Evolutionary conservation across 495 filamentous ascomycete species (phyloP), one percentile per base, ranked within the genome.

Genomic region (Neurospora sp.): DNA sequence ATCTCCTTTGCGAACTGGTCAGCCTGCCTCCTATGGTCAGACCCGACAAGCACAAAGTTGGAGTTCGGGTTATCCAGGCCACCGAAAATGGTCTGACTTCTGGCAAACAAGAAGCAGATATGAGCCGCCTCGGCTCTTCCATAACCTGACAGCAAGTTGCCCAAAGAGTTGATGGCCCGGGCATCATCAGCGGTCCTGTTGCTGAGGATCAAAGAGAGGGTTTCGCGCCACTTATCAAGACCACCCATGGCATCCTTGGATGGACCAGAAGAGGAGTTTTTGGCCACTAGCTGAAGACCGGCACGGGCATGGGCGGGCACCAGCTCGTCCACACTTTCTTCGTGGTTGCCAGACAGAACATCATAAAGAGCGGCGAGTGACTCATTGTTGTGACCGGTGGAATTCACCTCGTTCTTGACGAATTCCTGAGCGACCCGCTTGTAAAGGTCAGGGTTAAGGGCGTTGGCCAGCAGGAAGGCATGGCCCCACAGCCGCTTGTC

Each of bases 401-500:
- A 91, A 77, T 94, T 94, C 37, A 99, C 92, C 77, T 99, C 95
- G 73, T 93, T 91, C 76, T 93, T 90, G 16, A 98, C 91, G 78
- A 98, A 99, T 75, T 98, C 94, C 76, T 96, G 93, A 3, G 93
- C 89, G 23, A 98, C 94, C 77, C 96, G 92, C 79, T 93, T 97
- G 89, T 94, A 98, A 5, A 90, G 79, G 12, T 86, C 84, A 7
- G 83, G 83, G 0, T 83, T 85, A 27, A 95, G 87, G 2, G 95
- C 95, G 41, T 92, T 94, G 20, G 96, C 90, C 59, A 99, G 89
- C 44, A 98, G 87, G 86, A 99, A 90, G 10, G 96, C 96, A 82
- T 99, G 96, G 12, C 92, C 95, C 96, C 96, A 99, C 5, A 98
- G 84, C 44, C 93, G 90, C 79, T 92, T 91, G 78, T 99, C 96